Evolutionary conservation across 2,329 filamentous ascomycete genomes (phyloP).

Genomic region (Colletotrichum sublineola): DNA sequence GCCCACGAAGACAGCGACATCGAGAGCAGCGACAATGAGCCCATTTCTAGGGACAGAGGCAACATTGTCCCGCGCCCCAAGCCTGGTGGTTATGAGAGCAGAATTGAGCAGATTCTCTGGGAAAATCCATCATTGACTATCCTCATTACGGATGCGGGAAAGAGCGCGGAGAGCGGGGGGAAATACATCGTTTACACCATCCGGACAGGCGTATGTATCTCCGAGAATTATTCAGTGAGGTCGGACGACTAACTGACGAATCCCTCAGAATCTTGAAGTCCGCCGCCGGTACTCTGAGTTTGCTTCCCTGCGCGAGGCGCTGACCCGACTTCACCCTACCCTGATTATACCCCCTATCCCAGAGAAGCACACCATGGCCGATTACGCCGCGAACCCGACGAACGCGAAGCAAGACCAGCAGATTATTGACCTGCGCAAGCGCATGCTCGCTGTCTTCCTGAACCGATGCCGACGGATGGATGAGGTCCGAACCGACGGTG

Average conservation of each 20-base stretch:
- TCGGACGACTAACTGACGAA: not conserved
- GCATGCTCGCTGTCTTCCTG: conserved; percentile 95
- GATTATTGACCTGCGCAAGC: conserved; percentile 96
- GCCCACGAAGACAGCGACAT: conserved; percentile 55
- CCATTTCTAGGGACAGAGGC: conserved; percentile 50
- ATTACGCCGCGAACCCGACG: conserved; percentile 97
- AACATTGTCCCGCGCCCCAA: conserved; percentile 71
- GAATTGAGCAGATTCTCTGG: conserved; percentile 97
- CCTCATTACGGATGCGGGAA: conserved; percentile 93
- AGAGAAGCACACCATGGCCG: conserved; percentile 98
- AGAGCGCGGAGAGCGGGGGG: conserved; percentile 91
- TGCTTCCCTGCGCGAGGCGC: conserved; percentile 86
- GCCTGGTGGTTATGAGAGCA: conserved; percentile 91
- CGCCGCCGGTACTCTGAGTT: conserved; percentile 97
- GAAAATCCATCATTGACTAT: conserved; percentile 93
- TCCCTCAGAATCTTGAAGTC: conserved; percentile 87
- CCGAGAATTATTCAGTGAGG: conserved; percentile 10
- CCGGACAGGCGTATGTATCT: conserved; percentile 81
- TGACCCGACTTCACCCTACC: conserved; percentile 93
- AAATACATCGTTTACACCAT: conserved; percentile 98
- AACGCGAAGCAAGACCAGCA: conserved; percentile 97
- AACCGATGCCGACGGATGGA: conserved; percentile 96
- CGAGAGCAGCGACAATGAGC: conserved; percentile 65
- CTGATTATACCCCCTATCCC: conserved; percentile 96
- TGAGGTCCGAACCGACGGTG: conserved; percentile 89